phyloP scores from a whole-genome alignment of 306 rosid genomes.

The Medicago lupulina region DNA sequence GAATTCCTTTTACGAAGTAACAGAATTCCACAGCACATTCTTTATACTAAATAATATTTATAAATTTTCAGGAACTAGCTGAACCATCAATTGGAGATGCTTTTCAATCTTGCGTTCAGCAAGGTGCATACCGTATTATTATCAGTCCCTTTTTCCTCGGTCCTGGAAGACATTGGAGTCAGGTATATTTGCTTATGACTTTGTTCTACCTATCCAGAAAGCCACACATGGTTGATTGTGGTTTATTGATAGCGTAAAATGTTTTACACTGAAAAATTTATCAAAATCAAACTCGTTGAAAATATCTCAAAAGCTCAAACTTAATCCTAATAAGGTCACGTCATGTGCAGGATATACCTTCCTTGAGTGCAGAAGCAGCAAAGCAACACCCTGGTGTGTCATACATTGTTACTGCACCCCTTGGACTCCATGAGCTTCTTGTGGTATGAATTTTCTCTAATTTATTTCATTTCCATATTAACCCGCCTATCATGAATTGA shows the following conservation, averaged over 20 bases:
- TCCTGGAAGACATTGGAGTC: conserved; percentile 92
- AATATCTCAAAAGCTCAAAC: not conserved
- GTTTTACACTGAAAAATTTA: not conserved
- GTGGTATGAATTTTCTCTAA: conserved; percentile 63
- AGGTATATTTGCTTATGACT: conserved; percentile 54
- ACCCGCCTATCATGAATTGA: not conserved
- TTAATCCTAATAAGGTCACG: not conserved
- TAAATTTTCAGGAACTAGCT: conserved; percentile 73
- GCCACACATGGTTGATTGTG: not conserved
- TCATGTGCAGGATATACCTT: conserved; percentile 79
- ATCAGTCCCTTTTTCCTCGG: conserved; percentile 88
- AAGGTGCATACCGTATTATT: conserved; percentile 71
- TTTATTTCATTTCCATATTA: conserved; percentile 5
- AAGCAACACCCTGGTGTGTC: conserved; percentile 78
- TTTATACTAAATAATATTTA: conserved; percentile 6
- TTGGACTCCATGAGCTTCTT: conserved; percentile 80
- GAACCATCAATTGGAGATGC: conserved; percentile 81
- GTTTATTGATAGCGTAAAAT: not conserved
- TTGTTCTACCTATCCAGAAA: not conserved
- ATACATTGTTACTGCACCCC: conserved; percentile 82
- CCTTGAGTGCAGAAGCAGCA: conserved; percentile 87
- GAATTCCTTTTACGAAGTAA: too few relatives aligned
- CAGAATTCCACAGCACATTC: not conserved
- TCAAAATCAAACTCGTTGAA: not conserved
- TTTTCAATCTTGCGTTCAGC: conserved; percentile 66